Evolutionary conservation across 495 filamentous ascomycete genomes (phyloP), one percentile per base, ranked within the genome.

Genomic region (Gamarada debralockiae): DNA sequence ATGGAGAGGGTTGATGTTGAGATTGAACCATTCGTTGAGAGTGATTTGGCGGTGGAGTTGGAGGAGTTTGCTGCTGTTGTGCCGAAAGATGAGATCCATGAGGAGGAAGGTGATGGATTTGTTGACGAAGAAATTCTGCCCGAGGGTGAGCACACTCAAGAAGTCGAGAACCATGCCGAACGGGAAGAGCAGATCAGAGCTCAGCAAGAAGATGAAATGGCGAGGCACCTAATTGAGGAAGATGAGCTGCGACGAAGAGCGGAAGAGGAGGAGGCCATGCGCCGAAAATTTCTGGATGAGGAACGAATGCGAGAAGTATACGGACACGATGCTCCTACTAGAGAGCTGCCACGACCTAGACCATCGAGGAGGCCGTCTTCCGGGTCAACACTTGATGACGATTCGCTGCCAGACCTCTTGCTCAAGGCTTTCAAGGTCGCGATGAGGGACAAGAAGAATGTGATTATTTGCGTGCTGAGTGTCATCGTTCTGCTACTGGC

Each of bases 1-100:
- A 98, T 98, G 93, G 93, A 98, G 68, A 79, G 92, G 25, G 89
- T 97, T 7, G 93, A 98, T 68, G 87, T 95, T 0, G 93, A 98
- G 64, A 81, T 98, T 55, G 83, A 85, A 50, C 83, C 90, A 12
- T 66, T 74, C 25, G 70, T 81, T 14, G 74, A 77, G 17, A 37
- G 61, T 0, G 43, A 49, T 7, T 40, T 78, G 17, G 70, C 69
- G 43, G 61, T 56, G 4, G 75, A 79, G 57, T 55, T 79, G 12
- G 73, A 75, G 50, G 63, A 62, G 9, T 64, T 79, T 3, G 70
- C 67, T 27, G 66, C 64, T 25, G 25, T 58, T 56, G 29, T 29
- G 42, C 27, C 63, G 66, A 25, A 66, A 71, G 0, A 40, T 38
- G 22, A 36, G 23, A 1, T 40, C 2, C 45, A 52, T 2, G 22